Conservation (phyloP, 768 basidiomycete species). For the Mycena vitilis region DNA sequence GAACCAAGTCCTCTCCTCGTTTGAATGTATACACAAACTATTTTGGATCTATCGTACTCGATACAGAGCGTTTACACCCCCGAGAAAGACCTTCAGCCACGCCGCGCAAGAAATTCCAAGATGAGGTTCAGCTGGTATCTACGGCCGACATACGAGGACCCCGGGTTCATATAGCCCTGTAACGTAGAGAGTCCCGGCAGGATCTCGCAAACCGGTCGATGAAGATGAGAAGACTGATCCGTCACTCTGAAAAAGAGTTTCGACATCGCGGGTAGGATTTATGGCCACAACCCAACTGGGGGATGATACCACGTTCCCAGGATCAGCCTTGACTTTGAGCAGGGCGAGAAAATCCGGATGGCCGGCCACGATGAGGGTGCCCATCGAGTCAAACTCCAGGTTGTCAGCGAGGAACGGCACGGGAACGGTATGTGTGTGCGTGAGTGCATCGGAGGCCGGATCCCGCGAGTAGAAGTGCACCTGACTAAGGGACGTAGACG, state of each 20-base stretch:
- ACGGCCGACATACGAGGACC: conserved; percentile 58
- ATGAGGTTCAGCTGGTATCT: background rate
- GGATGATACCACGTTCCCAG: conserved; percentile 45
- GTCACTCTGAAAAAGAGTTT: conserved; percentile 80
- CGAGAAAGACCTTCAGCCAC: too few relatives aligned
- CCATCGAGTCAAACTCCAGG: conserved; percentile 61
- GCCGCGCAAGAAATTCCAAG: background rate
- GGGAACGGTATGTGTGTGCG: conserved; percentile 49
- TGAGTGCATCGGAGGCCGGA: conserved; percentile 56
- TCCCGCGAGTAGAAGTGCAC: conserved; percentile 67
- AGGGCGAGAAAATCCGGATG: conserved; percentile 74
- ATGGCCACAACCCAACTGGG: conserved; percentile 73
- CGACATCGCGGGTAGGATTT: conserved; percentile 53
- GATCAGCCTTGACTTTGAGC: conserved; percentile 54
- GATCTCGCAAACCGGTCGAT: conserved; percentile 64
- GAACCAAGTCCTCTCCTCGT: conserved; percentile 21
- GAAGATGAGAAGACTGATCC: conserved; percentile 70
- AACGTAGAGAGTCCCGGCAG: conserved; percentile 60
- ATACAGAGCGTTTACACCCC: background rate
- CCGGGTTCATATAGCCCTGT: conserved; percentile 71
- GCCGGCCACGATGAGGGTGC: conserved; percentile 67
- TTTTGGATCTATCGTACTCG: conserved; percentile 25
- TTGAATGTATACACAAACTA: conserved; percentile 32
- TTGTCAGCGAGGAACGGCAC: conserved; percentile 77
- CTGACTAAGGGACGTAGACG: conserved; percentile 60